These are phyloP conservation scores for Curvularia spicifera DNA, from an alignment of 2,329 filamentous ascomycete species.

Conservation along the genomic window DNA sequence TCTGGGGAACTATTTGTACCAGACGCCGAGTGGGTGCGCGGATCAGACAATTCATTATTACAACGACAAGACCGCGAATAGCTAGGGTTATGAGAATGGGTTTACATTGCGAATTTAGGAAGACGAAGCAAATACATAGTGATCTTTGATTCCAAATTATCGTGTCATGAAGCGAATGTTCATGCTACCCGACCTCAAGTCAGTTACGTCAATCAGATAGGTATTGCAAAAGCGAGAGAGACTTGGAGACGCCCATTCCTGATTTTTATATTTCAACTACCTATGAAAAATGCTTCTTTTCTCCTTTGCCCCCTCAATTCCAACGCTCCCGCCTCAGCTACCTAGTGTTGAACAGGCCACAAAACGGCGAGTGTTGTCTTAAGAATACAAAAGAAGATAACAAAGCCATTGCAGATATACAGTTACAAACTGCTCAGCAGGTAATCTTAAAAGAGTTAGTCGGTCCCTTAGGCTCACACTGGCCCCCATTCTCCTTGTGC, in stretches of 20 bases:
- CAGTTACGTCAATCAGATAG: not conserved
- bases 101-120: too few species aligned
- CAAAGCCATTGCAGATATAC: not conserved
- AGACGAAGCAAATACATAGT: not conserved
- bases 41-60: constrained; percentile 62
- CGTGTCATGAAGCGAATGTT: not conserved
- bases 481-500: not conserved
- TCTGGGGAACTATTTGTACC: constrained; percentile 64
- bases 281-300: not conserved
- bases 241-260: not conserved
- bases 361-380: not conserved
- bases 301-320: not conserved
- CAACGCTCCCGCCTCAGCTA: not conserved
- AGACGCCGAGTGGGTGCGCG: constrained; percentile 63
- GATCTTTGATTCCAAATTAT: not conserved
- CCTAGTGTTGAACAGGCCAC: constrained; percentile 6
- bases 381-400: not conserved
- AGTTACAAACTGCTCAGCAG: not conserved
- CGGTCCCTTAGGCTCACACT: not conserved
- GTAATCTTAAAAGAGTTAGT: constrained; percentile 5
- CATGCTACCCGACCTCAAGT: not conserved
- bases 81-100: constrained; percentile 5
- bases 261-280: not conserved
- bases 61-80: constrained; percentile 46
- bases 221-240: not conserved